A percentile compares a stretch with the other conserved stretches of the same genome.
phyloP scores from a whole-genome alignment of 257 asterid genomes.

The Fraxinus pennsylvanica region DNA sequence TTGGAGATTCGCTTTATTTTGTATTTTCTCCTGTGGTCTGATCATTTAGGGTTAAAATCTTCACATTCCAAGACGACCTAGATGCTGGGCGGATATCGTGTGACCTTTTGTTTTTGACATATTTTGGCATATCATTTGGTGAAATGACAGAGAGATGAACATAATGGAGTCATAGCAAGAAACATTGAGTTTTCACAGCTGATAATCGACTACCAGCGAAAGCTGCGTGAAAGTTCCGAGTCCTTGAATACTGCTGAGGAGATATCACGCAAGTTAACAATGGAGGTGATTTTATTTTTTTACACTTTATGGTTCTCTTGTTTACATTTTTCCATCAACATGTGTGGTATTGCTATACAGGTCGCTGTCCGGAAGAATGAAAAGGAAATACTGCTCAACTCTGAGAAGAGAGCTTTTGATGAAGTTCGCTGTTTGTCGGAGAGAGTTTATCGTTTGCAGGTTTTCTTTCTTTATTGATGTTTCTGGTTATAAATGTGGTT shows the following conservation, averaged over 20 bases:
- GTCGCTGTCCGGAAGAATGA: slow-evolving; percentile 71
- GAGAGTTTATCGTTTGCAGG: slow-evolving; percentile 90
- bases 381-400: slow-evolving; percentile 62
- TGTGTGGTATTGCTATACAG: slow-evolving; percentile 31
- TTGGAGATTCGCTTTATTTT: background rate
- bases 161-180: slow-evolving; percentile 62
- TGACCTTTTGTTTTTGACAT: slow-evolving; percentile 11
- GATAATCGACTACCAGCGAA: slow-evolving; percentile 74
- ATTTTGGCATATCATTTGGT: slow-evolving; percentile 17
- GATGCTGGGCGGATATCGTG: background rate
- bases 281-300: slow-evolving; percentile 61
- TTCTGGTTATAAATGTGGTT: background rate
- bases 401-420: slow-evolving; percentile 94
- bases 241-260: slow-evolving; percentile 64
- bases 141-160: slow-evolving; percentile 66
- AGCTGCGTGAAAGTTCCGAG: slow-evolving; percentile 84
- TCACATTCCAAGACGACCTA: background rate
- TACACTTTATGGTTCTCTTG: slow-evolving; percentile 3
- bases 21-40: background rate
- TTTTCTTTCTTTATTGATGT: slow-evolving; percentile 15
- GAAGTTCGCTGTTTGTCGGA: slow-evolving; percentile 80
- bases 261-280: slow-evolving; percentile 57
- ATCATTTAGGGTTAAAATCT: background rate
- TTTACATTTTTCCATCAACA: background rate
- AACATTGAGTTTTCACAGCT: slow-evolving; percentile 86